Percentiles rank a stretch among this genome's conserved stretches.
phyloP scores from a whole-genome alignment of 164 flowering plant species.

The Buxus sempervirens region DNA sequence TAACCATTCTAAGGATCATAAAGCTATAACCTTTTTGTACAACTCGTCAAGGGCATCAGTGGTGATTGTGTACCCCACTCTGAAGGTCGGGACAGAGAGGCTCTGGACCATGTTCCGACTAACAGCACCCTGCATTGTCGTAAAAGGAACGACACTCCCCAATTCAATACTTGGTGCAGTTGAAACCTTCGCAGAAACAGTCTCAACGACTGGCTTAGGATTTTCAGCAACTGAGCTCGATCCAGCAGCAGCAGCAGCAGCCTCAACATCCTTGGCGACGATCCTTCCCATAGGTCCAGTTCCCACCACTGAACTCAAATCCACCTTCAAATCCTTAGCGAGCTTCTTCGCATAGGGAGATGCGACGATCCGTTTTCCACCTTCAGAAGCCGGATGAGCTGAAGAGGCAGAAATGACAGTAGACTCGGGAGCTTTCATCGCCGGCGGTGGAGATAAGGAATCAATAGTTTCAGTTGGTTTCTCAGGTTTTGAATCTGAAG shows the following conservation, averaged over 20 bases:
- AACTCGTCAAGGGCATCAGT: conserved; percentile 86
- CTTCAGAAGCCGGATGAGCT: conserved; percentile 80
- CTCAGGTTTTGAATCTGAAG: conserved; percentile 15
- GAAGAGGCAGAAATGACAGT: conserved; percentile 22
- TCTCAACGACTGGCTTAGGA: conserved; percentile 1
- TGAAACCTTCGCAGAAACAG: conserved; percentile 16
- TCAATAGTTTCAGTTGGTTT: conserved; percentile 8
- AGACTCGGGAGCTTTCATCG: conserved; percentile 2
- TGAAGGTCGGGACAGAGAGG: conserved; percentile 76
- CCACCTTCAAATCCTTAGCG: conserved; percentile 85
- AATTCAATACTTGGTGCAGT: conserved; percentile 32
- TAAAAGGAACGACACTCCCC: conserved; percentile 69
- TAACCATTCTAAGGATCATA: neutral
- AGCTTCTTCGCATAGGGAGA: conserved; percentile 96
- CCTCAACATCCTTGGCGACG: conserved; percentile 93
- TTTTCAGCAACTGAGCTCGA: conserved; percentile 12
- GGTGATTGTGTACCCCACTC: conserved; percentile 89
- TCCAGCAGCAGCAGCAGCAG: conserved; percentile 42
- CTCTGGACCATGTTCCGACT: conserved; percentile 95
- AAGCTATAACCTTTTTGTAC: conserved; percentile 73
- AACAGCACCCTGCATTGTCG: conserved; percentile 94
- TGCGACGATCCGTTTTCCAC: conserved; percentile 83
- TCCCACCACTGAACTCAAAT: conserved; percentile 59
- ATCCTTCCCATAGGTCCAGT: conserved; percentile 88
- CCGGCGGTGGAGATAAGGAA: conserved; percentile 2